A percentile compares a stretch with the other conserved stretches of the same genome.
Conservation (phyloP, 495 filamentous ascomycete species). For the Aspergillus diversus region DNA sequence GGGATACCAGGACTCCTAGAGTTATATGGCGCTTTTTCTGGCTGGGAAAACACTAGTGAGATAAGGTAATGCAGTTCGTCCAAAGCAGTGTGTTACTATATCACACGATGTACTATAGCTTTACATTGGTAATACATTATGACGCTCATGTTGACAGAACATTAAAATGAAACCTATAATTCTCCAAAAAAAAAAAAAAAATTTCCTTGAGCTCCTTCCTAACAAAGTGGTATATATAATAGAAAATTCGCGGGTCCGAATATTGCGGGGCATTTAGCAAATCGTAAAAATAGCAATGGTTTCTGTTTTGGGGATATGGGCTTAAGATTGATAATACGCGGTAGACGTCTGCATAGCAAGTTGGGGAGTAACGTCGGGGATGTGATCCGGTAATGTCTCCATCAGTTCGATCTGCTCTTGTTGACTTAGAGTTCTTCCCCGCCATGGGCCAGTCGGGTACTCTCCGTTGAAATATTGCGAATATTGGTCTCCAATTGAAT, state of each 20-base stretch:
- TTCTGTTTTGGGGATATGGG: too few relatives aligned
- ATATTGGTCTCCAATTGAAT: slow-evolving; percentile 50
- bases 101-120: too few relatives aligned
- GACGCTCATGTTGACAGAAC: too few relatives aligned
- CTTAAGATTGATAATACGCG: slow-evolving; percentile 57
- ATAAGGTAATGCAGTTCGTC: too few relatives aligned
- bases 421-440: slow-evolving; percentile 67
- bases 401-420: slow-evolving; percentile 74
- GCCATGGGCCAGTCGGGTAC: slow-evolving; percentile 46
- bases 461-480: slow-evolving; percentile 55
- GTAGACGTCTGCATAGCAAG: slow-evolving; percentile 59
- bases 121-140: too few relatives aligned
- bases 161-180: background rate
- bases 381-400: slow-evolving; percentile 65
- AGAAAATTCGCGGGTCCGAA: background rate
- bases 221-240: slow-evolving; percentile 1
- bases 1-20: too few relatives aligned
- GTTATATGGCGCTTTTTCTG: too few relatives aligned
- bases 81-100: too few relatives aligned
- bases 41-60: too few relatives aligned
- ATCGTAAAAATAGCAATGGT: background rate
- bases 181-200: background rate
- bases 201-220: background rate
- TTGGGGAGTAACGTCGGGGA: slow-evolving; percentile 52
- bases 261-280: background rate